These are phyloP conservation scores for Sclerotinia sclerotiorum DNA, from an alignment of 2,329 filamentous ascomycete genomes.

Conservation along the genomic window DNA sequence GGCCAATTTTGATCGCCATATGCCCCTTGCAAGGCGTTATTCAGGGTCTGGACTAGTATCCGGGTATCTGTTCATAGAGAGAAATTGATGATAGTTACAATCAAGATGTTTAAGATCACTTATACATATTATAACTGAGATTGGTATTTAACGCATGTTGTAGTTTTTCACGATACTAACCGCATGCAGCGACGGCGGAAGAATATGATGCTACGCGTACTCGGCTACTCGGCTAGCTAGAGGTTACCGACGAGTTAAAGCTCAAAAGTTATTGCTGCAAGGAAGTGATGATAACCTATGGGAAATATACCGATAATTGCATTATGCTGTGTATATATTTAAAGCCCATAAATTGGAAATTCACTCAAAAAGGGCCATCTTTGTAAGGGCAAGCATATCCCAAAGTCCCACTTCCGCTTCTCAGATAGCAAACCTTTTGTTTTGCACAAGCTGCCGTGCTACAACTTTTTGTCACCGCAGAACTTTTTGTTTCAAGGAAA, in stretches of 20 bases:
- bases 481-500: conserved; percentile 35
- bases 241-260: background rate
- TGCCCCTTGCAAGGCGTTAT: background rate
- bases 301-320: too few species aligned
- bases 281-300: background rate
- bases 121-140: background rate
- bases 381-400: conserved; percentile 28
- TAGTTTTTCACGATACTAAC: background rate
- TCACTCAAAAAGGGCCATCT: background rate
- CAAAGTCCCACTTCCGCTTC: conserved; percentile 34
- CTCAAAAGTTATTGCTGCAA: background rate
- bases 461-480: conserved; percentile 28
- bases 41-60: background rate
- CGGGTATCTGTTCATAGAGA: too few species aligned
- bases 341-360: background rate
- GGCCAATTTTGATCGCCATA: background rate
- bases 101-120: background rate
- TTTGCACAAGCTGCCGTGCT: conserved; percentile 29
- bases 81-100: background rate
- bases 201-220: background rate
- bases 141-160: background rate
- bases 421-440: conserved; percentile 39
- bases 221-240: background rate
- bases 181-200: too few species aligned
- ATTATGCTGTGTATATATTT: background rate